Conservation (phyloP, 2,329 filamentous ascomycete genomes). For the Stagonosporopsis tanaceti region DNA sequence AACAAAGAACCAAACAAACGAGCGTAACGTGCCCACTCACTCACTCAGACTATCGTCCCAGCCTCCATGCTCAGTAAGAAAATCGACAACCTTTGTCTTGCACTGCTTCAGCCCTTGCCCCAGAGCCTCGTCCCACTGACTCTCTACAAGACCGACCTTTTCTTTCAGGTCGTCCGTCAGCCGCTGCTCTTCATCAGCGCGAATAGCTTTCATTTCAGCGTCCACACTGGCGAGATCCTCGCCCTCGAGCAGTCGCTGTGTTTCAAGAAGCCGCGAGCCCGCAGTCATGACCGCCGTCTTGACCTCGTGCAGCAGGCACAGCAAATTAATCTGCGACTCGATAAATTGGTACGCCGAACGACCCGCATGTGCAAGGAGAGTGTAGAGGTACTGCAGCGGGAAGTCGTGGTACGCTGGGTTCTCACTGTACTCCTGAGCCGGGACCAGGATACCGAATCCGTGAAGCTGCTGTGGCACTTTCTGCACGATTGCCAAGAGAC, state of each 20-base stretch:
- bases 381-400: slow-evolving; percentile 90
- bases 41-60: slow-evolving; percentile 75
- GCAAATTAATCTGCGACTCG: slow-evolving; percentile 88
- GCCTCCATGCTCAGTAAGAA: slow-evolving; percentile 78
- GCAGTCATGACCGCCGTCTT: slow-evolving; percentile 79
- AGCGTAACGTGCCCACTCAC: slow-evolving; percentile 28
- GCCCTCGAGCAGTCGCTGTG: slow-evolving; percentile 60
- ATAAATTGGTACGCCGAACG: slow-evolving; percentile 97
- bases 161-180: slow-evolving; percentile 91
- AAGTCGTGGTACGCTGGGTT: slow-evolving; percentile 82
- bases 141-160: slow-evolving; percentile 88
- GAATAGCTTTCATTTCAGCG: slow-evolving; percentile 64
- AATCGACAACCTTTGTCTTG: slow-evolving; percentile 76
- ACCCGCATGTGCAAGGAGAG: slow-evolving; percentile 83
- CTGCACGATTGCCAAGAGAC: slow-evolving; percentile 78
- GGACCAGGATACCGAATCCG: slow-evolving; percentile 78
- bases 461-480: slow-evolving; percentile 71
- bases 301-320: slow-evolving; percentile 90
- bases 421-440: slow-evolving; percentile 79
- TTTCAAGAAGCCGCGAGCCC: slow-evolving; percentile 71
- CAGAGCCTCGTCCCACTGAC: slow-evolving; percentile 89
- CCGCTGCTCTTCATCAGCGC: slow-evolving; percentile 70
- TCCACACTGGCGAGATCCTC: slow-evolving; percentile 52
- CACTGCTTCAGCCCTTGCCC: slow-evolving; percentile 77
- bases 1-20: slow-evolving; percentile 27